Evolutionary conservation across 1,284 basidiomycete species (phyloP), one percentile per base, ranked within the genome.

Genomic region (Caloboletus firmus): DNA sequence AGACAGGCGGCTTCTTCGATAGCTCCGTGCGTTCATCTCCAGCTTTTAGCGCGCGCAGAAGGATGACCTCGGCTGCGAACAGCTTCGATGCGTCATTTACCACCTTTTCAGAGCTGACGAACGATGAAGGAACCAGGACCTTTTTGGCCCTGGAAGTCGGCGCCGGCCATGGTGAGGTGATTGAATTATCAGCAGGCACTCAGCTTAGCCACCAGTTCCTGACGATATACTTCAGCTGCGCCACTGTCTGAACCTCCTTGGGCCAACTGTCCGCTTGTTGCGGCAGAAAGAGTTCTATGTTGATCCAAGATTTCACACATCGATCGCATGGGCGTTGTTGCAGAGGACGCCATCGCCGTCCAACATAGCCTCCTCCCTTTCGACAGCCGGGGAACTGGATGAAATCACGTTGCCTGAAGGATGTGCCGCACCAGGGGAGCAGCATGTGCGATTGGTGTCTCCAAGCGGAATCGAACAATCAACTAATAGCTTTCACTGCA

Each of bases 71-170:
- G 51, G 50, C 45, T 49, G 58, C 52, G 42, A 50, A 39, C 57
- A 93, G 91, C 10, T 93, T 93, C 63, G 64, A 73, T 12, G 75
- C 81, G 0, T 91, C 90, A 0, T 91, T 93, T 63, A 80, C 85
- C 1, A 74, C 77, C 1, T 82, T 93, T 60, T 79, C 83, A 17
- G 79, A 83, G 48, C 76, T 93, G 32, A 79, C 75, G 17, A 94
- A 94, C 65, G 91, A 93, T 66, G 90, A 93, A 66, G 76, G 74
- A 55, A 91, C 89, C 2, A 76, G 91, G 43, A 79, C 82, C 0
- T 93, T 94, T 67, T 72, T 94, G 35, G 78, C 82, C 12, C 64
- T 89, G 51, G 89, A 93, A 66, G 71, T 92, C 34, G 91, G 90
- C 26, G 87, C 87, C 5, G 91, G 91, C 0, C 84, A 91, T 69